Base-by-base conservation (phyloP, 1,284 basidiomycete genomes). In the Rhizoctonia solani region DNA sequence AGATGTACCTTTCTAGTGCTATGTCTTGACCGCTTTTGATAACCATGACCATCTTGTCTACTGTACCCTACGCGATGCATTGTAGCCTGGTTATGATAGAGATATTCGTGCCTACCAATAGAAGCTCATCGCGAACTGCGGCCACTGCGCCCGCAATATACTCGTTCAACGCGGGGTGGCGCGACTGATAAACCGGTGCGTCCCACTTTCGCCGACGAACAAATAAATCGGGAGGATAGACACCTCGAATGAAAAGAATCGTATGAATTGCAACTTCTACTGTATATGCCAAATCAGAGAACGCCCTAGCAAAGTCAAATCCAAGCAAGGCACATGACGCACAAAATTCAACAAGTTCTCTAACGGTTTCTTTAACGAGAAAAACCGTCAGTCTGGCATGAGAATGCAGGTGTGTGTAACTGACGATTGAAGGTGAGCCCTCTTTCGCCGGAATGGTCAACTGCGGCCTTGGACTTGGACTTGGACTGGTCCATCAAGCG, bases 241-340 rank as follows among this genome's bases (percentile, higher is more conserved):
- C 84, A 70, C 89, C 87, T 25, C 95, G 88, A 25, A 95, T 86
- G 74, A 92, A 96, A 1, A 98, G 83, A 69, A 98, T 92, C 1
- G 89, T 90, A 75, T 98, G 95, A 68, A 97, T 87, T 1, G 92
- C 90, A 25, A 95, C 90, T 76, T 98, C 95, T 72, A 98, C 93
- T 95, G 42, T 19, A 14, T 14, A 34, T 16, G 6, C 27, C 13
- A 37, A 29, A 25, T 2, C 29, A 3, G 9, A 11, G 16, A 16
- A 11, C 21, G 13, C 6, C 8, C 44, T 11, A 8, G 37, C 16
- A 39, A 8, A 8, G 8, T 8, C 37, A 39, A 39, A 8, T 39
- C n/a, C n/a, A n/a, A n/a, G n/a, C n/a, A n/a, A n/a, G n/a, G n/a
- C n/a, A n/a, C 37, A 39, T 9, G 8, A 19, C 59, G 41, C 29